Conservation (phyloP, 208 protist species). For the Wallacemonas sp. region DNA sequence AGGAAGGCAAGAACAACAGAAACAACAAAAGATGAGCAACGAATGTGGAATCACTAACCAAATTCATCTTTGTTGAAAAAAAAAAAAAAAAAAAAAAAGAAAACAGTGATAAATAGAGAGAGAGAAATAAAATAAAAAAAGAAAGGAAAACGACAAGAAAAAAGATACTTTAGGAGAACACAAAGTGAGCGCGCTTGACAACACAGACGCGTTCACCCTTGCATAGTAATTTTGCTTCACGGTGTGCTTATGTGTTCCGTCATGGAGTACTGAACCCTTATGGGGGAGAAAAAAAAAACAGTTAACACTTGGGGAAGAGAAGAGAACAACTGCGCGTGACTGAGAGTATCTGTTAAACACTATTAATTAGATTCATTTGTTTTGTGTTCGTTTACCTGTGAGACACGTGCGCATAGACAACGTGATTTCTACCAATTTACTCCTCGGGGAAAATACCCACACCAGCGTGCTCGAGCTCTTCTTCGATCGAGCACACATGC, state of each 20-base stretch:
- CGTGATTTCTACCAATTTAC: not conserved
- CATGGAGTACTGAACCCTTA: too few species aligned
- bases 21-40: too few species aligned
- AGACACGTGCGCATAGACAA: too few species aligned
- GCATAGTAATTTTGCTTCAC: too few species aligned
- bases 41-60: too few species aligned
- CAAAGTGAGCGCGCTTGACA: not conserved
- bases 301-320: not conserved
- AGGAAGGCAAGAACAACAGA: too few species aligned
- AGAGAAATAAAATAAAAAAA: not conserved
- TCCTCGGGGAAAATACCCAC: not conserved
- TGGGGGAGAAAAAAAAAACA: not conserved
- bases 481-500: constrained; percentile 24
- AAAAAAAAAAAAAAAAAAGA: constrained; percentile 15
- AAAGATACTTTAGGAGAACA: not conserved
- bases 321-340: not conserved
- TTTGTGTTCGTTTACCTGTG: too few species aligned
- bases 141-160: not conserved
- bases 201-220: too few species aligned
- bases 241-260: too few species aligned
- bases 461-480: constrained; percentile 3
- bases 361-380: constrained; percentile 1
- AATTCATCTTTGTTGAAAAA: too few species aligned
- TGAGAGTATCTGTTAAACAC: not conserved
- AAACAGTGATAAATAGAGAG: not conserved